Percentiles rank a stretch among this genome's conserved stretches.
Evolutionary conservation across 352 stramenopile genomes (phyloP).

Genomic region (Peronospora destructor): DNA sequence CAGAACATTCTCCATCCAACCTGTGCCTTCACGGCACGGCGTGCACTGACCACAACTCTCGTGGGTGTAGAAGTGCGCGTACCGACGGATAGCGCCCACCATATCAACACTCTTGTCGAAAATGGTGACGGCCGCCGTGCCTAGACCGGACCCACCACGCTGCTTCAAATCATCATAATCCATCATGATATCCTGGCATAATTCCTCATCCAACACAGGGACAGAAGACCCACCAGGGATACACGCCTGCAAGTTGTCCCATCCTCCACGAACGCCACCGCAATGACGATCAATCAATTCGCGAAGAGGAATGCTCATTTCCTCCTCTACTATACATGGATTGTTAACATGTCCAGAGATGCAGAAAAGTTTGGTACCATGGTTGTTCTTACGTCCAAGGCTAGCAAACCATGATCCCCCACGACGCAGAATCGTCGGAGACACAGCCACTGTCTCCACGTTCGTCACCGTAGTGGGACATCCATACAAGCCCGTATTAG

Average conservation of each 20-base stretch:
- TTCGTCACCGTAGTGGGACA: conserved; percentile 99
- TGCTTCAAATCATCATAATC: conserved; percentile 99
- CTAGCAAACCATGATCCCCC: conserved; percentile 94
- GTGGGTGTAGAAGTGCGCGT: conserved; percentile 99
- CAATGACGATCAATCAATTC: conserved; percentile 99
- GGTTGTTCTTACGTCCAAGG: conserved; percentile 98
- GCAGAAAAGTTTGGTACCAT: conserved; percentile 98
- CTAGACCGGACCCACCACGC: conserved; percentile 91
- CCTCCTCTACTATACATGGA: conserved; percentile 96
- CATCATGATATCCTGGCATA: conserved; percentile 97
- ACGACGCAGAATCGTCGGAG: conserved; percentile 96
- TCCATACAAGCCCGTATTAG: conserved; percentile 97
- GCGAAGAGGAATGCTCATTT: conserved; percentile 96
- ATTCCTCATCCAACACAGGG: conserved; percentile 91
- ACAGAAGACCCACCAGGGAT: conserved; percentile 96
- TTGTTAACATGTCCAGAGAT: conserved; percentile 99
- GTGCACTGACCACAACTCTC: conserved; percentile 99
- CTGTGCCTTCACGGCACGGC: conserved; percentile 96
- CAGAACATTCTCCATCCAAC: conserved; percentile 96
- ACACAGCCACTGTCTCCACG: conserved; percentile 97
- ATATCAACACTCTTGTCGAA: conserved; percentile 99
- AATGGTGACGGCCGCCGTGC: conserved; percentile 98
- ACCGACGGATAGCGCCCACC: conserved; percentile 96
- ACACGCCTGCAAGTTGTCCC: conserved; percentile 97
- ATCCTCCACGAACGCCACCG: conserved; percentile 96